Evolutionary conservation across 805 yeast species (phyloP), one percentile per base, ranked within the genome.

Genomic region (Saccharomycopsis fermentans): DNA sequence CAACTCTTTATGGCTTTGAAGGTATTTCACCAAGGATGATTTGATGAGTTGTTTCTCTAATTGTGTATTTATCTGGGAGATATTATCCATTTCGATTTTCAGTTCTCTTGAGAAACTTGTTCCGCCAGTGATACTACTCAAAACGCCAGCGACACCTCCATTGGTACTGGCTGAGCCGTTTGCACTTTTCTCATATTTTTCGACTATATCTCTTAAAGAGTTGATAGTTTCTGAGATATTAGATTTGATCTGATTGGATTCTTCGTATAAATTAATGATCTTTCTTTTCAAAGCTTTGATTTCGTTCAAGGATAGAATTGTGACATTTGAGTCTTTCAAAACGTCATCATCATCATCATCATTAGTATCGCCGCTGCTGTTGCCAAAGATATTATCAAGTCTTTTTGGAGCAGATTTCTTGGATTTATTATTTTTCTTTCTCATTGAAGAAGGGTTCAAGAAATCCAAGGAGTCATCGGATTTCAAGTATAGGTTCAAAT

Each of bases 221-320:
- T 57, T 48, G 5, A 55, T 35, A n/a, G 57, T 34, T 26, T 58
- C 57, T 14, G 35, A 21, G 27, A 57, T 32, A 14, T 34, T 29
- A 8, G 29, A 37, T 32, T 37, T 27, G 5, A 59, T 24, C 17
- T 55, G 39, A 17, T 34, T 48, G 24, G 48, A 39, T 26, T 59
- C 59, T 9, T 55, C 51, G 11, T 34, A 37, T 14, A 56, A 32
- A 17, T n/a, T 24, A 0, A 52, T 17, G 1, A 62, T 55, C 16
- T 37, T 47, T 26, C 32, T 34, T 34, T 62, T 62, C 39, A 62
- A 32, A n/a, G 39, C 51, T 50, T 59, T 59, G 37, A 62, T 59
- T 36, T 62, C 64, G 48, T 59, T 58, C 19, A 62, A 50, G 2
- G 64, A 62, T 14, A 59, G 47, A 6, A 61, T 61, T 2, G 59